Evolutionary conservation across 768 basidiomycete species (phyloP).

Genomic region (Rhizopogon roseolus): DNA sequence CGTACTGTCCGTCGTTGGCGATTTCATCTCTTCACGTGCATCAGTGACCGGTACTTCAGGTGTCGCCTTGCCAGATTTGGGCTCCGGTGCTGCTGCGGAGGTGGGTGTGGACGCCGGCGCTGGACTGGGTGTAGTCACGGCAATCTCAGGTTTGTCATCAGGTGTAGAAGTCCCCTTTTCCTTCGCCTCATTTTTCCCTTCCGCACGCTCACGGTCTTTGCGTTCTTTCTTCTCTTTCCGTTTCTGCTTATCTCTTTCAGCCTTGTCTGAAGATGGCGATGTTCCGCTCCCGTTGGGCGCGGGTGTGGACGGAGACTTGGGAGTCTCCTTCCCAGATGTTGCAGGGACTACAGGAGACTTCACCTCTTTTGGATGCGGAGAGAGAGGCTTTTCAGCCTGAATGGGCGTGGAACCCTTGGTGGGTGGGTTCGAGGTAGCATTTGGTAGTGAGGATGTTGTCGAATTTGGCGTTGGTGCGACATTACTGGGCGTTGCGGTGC

Average conservation of each 20-base stretch:
- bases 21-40: slow-evolving; percentile 39
- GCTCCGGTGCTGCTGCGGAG: slow-evolving; percentile 5
- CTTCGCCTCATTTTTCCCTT: slow-evolving; percentile 29
- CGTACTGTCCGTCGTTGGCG: slow-evolving; percentile 51
- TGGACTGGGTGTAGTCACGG: slow-evolving; percentile 8
- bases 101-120: not conserved
- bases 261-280: slow-evolving; percentile 37
- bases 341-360: slow-evolving; percentile 31
- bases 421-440: slow-evolving; percentile 29
- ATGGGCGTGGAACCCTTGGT: slow-evolving; percentile 28
- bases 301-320: slow-evolving; percentile 27
- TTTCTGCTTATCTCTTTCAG: slow-evolving; percentile 53
- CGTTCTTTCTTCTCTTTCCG: slow-evolving; percentile 61
- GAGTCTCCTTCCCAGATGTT: slow-evolving; percentile 18
- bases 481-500: slow-evolving; percentile 53
- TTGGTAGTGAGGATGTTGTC: slow-evolving; percentile 45
- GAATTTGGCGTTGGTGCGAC: slow-evolving; percentile 57
- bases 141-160: slow-evolving; percentile 28
- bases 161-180: slow-evolving; percentile 28
- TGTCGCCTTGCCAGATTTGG: slow-evolving; percentile 37
- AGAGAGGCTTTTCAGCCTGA: slow-evolving; percentile 32
- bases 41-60: slow-evolving; percentile 26
- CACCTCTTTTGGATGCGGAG: slow-evolving; percentile 25
- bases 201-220: slow-evolving; percentile 48
- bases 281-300: slow-evolving; percentile 30